These are phyloP conservation scores for Amanita pseudoporphyria DNA, from an alignment of 768 basidiomycete species.

Conservation along the genomic window DNA sequence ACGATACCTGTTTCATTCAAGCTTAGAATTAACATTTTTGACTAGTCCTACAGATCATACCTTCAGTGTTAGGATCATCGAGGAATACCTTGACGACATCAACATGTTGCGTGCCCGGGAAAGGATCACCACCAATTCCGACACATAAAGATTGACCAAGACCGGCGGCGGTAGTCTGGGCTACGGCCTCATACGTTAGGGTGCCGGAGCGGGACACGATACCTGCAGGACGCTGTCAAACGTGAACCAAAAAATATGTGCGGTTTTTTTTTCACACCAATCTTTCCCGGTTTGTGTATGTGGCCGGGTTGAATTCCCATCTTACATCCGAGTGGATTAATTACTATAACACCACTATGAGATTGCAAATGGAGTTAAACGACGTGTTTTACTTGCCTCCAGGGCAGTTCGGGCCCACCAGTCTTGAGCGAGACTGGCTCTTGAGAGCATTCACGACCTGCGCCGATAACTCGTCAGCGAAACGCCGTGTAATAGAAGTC, in stretches of 20 bases:
- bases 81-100: slow-evolving; percentile 97
- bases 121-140: slow-evolving; percentile 96
- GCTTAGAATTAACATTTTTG: not conserved
- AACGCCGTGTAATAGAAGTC: not conserved
- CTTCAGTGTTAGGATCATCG: slow-evolving; percentile 89
- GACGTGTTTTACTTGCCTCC: slow-evolving; percentile 33
- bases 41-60: slow-evolving; percentile 25
- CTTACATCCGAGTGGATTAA: slow-evolving; percentile 96
- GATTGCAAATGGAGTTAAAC: not conserved
- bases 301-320: slow-evolving; percentile 99
- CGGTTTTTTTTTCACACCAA: slow-evolving; percentile 43
- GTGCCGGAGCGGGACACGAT: slow-evolving; percentile 95
- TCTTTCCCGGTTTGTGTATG: slow-evolving; percentile 93
- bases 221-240: slow-evolving; percentile 36
- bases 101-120: slow-evolving; percentile 92
- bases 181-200: slow-evolving; percentile 97
- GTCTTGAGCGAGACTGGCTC: slow-evolving; percentile 87
- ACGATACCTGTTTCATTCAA: slow-evolving; percentile 63
- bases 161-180: slow-evolving; percentile 91
- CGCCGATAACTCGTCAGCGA: not conserved
- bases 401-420: slow-evolving; percentile 98
- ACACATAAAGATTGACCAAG: slow-evolving; percentile 95
- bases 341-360: slow-evolving; percentile 37
- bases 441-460: slow-evolving; percentile 92
- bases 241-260: not conserved